Evolutionary conservation across 2,329 filamentous ascomycete species (phyloP).

Genomic region (Passalora sequoiae): DNA sequence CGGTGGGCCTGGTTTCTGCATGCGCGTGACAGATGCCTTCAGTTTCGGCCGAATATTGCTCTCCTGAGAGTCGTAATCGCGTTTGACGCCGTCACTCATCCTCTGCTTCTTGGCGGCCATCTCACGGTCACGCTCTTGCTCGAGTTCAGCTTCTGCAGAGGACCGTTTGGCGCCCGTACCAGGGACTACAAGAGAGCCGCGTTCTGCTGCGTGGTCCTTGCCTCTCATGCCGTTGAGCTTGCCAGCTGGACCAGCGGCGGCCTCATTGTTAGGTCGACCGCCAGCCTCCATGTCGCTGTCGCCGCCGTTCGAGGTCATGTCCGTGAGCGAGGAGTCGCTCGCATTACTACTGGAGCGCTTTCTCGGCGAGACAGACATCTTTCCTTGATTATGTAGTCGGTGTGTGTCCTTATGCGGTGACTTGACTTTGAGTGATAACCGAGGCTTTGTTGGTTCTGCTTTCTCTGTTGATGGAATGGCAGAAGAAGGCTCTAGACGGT

Average conservation of each 20-base stretch:
- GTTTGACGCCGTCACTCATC: conserved; percentile 26
- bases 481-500: conserved; percentile 9
- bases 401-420: conserved; percentile 22
- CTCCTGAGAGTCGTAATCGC: conserved; percentile 29
- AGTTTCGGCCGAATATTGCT: conserved; percentile 30
- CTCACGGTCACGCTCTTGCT: conserved; percentile 26
- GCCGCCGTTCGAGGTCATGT: conserved; percentile 33
- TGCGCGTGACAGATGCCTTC: conserved; percentile 16
- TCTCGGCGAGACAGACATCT: conserved; percentile 26
- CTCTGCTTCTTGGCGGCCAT: conserved; percentile 34
- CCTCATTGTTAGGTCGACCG: conserved; percentile 9
- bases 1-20: conserved; percentile 18
- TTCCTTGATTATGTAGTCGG: conserved; percentile 18
- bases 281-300: conserved; percentile 26
- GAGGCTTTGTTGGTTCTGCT: conserved; percentile 24
- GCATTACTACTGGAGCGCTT: conserved; percentile 21
- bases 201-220: conserved; percentile 30
- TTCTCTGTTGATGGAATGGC: conserved; percentile 31
- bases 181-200: conserved; percentile 26
- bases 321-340: conserved; percentile 32
- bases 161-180: conserved; percentile 29
- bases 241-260: conserved; percentile 7
- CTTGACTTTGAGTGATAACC: conserved; percentile 31
- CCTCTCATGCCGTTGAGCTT: conserved; percentile 20
- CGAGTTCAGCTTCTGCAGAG: conserved; percentile 32